Conservation (phyloP, 1,284 basidiomycete genomes). For the Schizophyllum commune region DNA sequence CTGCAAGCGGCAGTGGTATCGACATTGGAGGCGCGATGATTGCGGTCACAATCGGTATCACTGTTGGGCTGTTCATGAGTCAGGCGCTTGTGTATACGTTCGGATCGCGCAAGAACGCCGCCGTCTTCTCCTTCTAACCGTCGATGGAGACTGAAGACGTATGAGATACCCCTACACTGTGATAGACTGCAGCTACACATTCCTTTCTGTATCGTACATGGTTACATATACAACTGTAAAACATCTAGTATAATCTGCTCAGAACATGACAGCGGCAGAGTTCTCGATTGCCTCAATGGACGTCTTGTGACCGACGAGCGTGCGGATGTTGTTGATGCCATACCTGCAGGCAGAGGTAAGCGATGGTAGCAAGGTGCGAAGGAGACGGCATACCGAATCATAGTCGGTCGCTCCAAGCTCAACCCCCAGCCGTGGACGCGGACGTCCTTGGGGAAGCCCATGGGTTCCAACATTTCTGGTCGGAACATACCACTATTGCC, state of each 20-base stretch:
- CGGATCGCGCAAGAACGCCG: conserved; percentile 74
- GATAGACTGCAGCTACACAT: neutral
- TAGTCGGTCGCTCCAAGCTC: conserved; percentile 94
- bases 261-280: conserved; percentile 86
- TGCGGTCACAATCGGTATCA: conserved; percentile 84
- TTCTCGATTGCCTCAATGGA: conserved; percentile 85
- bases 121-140: conserved; percentile 68
- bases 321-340: conserved; percentile 93
- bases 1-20: conserved; percentile 60
- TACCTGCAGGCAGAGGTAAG: conserved; percentile 37
- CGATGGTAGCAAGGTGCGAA: neutral
- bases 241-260: conserved; percentile 13
- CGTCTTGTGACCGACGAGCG: conserved; percentile 96
- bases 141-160: neutral
- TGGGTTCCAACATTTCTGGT: conserved; percentile 98
- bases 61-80: conserved; percentile 84
- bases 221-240: conserved; percentile 2
- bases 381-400: conserved; percentile 76
- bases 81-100: conserved; percentile 84
- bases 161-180: neutral
- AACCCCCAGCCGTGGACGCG: conserved; percentile 98
- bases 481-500: conserved; percentile 99
- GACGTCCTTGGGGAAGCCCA: conserved; percentile 97
- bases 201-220: conserved; percentile 3
- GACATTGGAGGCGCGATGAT: conserved; percentile 82